phyloP scores from a whole-genome alignment of 768 basidiomycete genomes.

The Phaeotremella skinneri region DNA sequence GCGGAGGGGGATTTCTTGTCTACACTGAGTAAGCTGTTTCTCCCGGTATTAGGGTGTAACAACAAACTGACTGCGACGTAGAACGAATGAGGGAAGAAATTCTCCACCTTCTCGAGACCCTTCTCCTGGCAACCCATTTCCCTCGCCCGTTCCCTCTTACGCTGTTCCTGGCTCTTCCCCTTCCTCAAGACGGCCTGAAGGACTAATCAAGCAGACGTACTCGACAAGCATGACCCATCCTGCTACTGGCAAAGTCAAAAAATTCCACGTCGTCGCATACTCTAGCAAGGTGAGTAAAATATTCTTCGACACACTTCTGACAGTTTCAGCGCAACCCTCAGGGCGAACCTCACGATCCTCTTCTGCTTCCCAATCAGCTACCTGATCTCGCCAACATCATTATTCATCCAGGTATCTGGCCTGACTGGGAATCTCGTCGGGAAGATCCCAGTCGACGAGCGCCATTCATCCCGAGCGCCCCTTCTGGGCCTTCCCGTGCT shows the following conservation, averaged over 20 bases:
- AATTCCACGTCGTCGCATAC: slow-evolving; percentile 48
- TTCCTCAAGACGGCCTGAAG: slow-evolving; percentile 19
- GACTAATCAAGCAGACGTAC: slow-evolving; percentile 50
- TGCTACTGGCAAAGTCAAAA: slow-evolving; percentile 35
- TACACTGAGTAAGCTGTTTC: slow-evolving; percentile 40
- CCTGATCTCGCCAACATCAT: slow-evolving; percentile 32
- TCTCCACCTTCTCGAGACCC: slow-evolving; percentile 2
- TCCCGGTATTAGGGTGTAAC: not conserved
- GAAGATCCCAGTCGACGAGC: slow-evolving; percentile 12
- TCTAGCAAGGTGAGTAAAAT: slow-evolving; percentile 32
- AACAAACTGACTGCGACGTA: not conserved
- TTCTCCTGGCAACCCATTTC: not conserved
- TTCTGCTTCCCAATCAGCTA: slow-evolving; percentile 42
- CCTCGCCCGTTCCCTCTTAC: slow-evolving; percentile 21
- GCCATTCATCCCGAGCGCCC: not conserved
- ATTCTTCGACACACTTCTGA: not conserved
- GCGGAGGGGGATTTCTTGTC: slow-evolving; percentile 44
- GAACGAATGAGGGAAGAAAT: not conserved
- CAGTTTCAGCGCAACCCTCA: slow-evolving; percentile 34
- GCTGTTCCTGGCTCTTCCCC: slow-evolving; percentile 14
- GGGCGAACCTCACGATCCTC: slow-evolving; percentile 34
- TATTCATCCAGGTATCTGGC: slow-evolving; percentile 43
- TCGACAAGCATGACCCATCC: slow-evolving; percentile 44
- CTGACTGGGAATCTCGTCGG: slow-evolving; percentile 41
- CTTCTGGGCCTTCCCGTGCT: not conserved